Percentiles rank a stretch among this genome's conserved stretches.
phyloP scores from a whole-genome alignment of 2,329 filamentous ascomycete genomes.

The Colletotrichum sp. region DNA sequence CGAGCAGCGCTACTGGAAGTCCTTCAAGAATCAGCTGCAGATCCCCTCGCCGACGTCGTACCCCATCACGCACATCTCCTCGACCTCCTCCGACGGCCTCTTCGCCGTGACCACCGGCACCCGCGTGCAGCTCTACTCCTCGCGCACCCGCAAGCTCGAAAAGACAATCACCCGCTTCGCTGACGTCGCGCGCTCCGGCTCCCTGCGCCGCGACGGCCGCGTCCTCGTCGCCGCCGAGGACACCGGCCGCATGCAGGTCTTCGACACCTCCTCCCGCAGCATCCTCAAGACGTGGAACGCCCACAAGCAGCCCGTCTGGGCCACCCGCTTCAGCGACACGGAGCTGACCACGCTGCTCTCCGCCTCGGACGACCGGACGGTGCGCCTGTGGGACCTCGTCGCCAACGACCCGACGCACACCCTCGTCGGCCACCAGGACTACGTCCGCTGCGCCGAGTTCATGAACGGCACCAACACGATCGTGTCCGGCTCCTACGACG shows the following conservation, averaged over 20 bases:
- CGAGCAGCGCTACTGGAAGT: conserved; percentile 95
- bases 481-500: conserved; percentile 92
- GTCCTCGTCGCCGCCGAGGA: conserved; percentile 93
- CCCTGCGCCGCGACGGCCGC: conserved; percentile 86
- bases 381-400: conserved; percentile 92
- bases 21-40: conserved; percentile 89
- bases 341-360: conserved; percentile 87
- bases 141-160: conserved; percentile 86
- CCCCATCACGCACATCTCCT: conserved; percentile 87
- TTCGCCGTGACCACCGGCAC: conserved; percentile 96
- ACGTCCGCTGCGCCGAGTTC: conserved; percentile 86
- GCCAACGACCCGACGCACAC: conserved; percentile 76
- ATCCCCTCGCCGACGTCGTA: conserved; percentile 90
- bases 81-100: conserved; percentile 66
- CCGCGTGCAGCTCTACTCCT: conserved; percentile 91
- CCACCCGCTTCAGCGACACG: conserved; percentile 88
- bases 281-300: conserved; percentile 95
- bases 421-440: conserved; percentile 89
- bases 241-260: conserved; percentile 90
- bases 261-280: conserved; percentile 85
- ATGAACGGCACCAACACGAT: conserved; percentile 76
- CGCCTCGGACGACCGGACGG: conserved; percentile 89
- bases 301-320: conserved; percentile 94
- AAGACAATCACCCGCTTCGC: conserved; percentile 96
- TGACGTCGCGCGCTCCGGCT: conserved; percentile 87